Percentiles rank a stretch among this genome's conserved stretches.
phyloP scores from a whole-genome alignment of 2,329 filamentous ascomycete genomes.

The Trichoderma simmonsii region DNA sequence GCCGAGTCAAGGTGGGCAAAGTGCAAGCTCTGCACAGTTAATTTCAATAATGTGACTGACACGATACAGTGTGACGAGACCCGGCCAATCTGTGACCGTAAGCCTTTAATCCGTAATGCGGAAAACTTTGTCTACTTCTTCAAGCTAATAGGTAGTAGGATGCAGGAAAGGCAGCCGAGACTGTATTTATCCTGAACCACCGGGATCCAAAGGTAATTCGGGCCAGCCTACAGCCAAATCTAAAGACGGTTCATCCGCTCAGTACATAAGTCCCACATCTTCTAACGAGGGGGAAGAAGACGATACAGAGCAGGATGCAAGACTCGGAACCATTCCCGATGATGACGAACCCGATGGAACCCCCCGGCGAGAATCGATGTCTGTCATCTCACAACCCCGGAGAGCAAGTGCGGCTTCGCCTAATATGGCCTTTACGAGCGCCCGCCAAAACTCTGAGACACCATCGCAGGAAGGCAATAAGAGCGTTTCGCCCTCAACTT shows the following conservation, averaged over 20 bases:
- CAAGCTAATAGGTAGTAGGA: slow-evolving; percentile 47
- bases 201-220: slow-evolving; percentile 41
- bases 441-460: slow-evolving; percentile 51
- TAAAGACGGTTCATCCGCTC: slow-evolving; percentile 39
- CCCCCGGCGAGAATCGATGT: slow-evolving; percentile 21
- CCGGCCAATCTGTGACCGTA: slow-evolving; percentile 80
- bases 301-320: slow-evolving; percentile 40
- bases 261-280: slow-evolving; percentile 50
- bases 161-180: slow-evolving; percentile 90
- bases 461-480: slow-evolving; percentile 51
- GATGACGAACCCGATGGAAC: slow-evolving; percentile 48
- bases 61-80: slow-evolving; percentile 76
- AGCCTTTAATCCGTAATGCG: slow-evolving; percentile 27
- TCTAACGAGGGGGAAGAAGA: slow-evolving; percentile 53
- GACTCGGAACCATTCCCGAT: slow-evolving; percentile 53
- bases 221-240: slow-evolving; percentile 26
- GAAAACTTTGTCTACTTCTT: background rate
- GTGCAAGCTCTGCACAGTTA: slow-evolving; percentile 13
- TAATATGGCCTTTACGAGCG: slow-evolving; percentile 34
- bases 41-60: slow-evolving; percentile 13
- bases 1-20: slow-evolving; percentile 72
- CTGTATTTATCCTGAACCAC: slow-evolving; percentile 80
- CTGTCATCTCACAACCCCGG: slow-evolving; percentile 21
- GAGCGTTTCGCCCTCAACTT: slow-evolving; percentile 52
- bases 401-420: slow-evolving; percentile 39